Base-by-base conservation (phyloP, 768 basidiomycete genomes). In the Termitomyces sp. region DNA sequence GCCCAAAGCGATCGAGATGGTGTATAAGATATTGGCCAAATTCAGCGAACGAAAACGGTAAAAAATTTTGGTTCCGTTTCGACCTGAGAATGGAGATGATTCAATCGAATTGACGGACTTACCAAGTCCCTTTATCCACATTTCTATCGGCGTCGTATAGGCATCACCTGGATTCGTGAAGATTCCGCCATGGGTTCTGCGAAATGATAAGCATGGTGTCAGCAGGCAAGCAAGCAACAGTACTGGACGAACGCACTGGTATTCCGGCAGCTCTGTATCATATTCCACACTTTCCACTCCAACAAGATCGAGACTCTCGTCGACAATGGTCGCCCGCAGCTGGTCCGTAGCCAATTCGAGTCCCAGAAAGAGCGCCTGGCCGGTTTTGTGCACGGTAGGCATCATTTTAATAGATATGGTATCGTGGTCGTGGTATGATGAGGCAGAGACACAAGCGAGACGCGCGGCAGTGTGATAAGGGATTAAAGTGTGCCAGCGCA, bases 41-140 rank as follows among this genome's bases (percentile, higher is more conserved):
- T 59, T 56, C 53, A 59, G 61, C 67, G 69, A 67, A 70, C 49
- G 37, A 27, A 32, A 34, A 69, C 67, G 65, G 63, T 61, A 70
- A 76, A n/a, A 77, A 82, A 78, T 74, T 76, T 83, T 84, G 84
- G 72, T 86, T 83, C 82, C 83, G 83, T 73, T 65, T 65, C 59
- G 61, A 56, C 61, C n/a, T 59, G 54, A 57, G 55, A 52, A 63
- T 64, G 44, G 21, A 44, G 66, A 61, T 60, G 56, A 53, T 63
- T 53, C 50, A 55, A 59, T 52, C 47, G 16, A 58, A 61, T 49
- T 50, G 34, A 41, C 43, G 58, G 55, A 74, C 86, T 71, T 69
- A 91, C 91, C 91, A 49, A 94, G 80, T 16, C 79, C 88, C 68
- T 89, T 91, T 54, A 91, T 84, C 91, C 91, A 93, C 88, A 93